Base-by-base conservation (phyloP, 2,329 filamentous ascomycete species). In the Albophoma yamanashiensis region DNA sequence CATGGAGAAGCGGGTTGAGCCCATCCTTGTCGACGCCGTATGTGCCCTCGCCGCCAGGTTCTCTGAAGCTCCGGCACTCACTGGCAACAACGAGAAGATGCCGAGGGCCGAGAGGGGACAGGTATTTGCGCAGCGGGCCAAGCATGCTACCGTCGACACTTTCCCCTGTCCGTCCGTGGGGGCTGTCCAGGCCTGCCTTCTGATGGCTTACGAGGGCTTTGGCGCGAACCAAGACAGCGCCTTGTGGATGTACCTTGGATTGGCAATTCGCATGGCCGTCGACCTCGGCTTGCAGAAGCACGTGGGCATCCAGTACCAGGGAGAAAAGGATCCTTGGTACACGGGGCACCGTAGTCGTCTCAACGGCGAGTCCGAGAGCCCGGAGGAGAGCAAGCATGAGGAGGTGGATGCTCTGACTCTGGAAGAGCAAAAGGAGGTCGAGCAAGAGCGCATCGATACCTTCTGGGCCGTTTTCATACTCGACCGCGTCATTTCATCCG, bases 401-500 rank as follows among this genome's bases (percentile, higher is more conserved):
- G 64, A 66, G 7, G 57, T 76, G 42, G 74, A 79, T 25, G 66
- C 70, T 0, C 69, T 73, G 62, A 81, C 71, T 60, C 77, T 73
- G 1, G 71, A 75, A 58, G 85, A 87, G 67, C 84, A 82, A 71
- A 81, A 76, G 64, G 87, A 83, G 67, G 82, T 89, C 4, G 91
- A 95, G 66, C 85, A 91, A 63, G 91, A 95, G 69, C 84, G 90
- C 20, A 86, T 91, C 52, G 90, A 96, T 67, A 93, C 91, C 0
- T 92, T 96, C 65, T 96, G 91, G 91, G 87, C 90, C 4, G 88
- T 96, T 14, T 95, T 95, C 71, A 88, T 95, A 64, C 81, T 96
- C 1, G 91, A 96, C 67, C 82, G 91, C 25, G 88, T 93, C 62
- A 93, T 96, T 34, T 95, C 91, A 0, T 93, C 89, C 0, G 91